These are phyloP conservation scores for Hymenoscyphus fructigenus DNA, from an alignment of 2,329 filamentous ascomycete species.

Conservation along the genomic window DNA sequence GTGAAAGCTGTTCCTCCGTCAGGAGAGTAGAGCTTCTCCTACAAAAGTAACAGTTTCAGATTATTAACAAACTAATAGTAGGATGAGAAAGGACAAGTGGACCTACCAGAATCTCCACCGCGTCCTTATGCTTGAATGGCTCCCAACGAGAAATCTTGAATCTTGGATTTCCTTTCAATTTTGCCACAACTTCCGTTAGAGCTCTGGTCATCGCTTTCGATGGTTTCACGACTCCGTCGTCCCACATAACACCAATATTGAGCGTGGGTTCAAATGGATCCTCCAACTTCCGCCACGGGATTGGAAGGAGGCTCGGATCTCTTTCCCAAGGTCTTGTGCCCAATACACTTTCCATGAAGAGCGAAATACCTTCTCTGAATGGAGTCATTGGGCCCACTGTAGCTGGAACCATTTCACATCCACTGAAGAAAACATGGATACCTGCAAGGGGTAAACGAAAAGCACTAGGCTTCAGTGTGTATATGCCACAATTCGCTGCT, in stretches of 20 bases:
- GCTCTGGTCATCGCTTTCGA: conserved; percentile 38
- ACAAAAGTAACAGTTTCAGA: neutral
- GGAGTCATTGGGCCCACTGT: conserved; percentile 34
- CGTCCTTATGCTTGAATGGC: conserved; percentile 30
- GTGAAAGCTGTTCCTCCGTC: conserved; percentile 14
- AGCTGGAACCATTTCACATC: neutral
- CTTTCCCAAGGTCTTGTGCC: conserved; percentile 36
- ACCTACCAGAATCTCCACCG: conserved; percentile 42
- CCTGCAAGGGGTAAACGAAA: conserved; percentile 36
- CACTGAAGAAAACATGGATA: conserved; percentile 14
- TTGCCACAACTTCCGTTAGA: conserved; percentile 30
- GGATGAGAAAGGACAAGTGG: neutral
- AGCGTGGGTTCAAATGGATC: conserved; percentile 20
- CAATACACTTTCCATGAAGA: conserved; percentile 39
- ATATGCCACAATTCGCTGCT: conserved; percentile 38
- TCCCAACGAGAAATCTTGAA: conserved; percentile 50
- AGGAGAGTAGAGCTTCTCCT: conserved; percentile 4
- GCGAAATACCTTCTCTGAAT: conserved; percentile 32
- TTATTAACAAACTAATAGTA: neutral
- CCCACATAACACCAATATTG: conserved; percentile 37
- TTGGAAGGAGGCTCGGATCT: conserved; percentile 38
- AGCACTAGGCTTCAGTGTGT: conserved; percentile 21
- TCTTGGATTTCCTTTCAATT: conserved; percentile 34
- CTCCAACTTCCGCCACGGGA: conserved; percentile 36
- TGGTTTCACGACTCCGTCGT: conserved; percentile 36